Percentiles rank a stretch among this genome's conserved stretches.
These are phyloP conservation scores for Raphidocelis subcapitata DNA, from an alignment of 139 green algal species.

Conservation along the genomic window DNA sequence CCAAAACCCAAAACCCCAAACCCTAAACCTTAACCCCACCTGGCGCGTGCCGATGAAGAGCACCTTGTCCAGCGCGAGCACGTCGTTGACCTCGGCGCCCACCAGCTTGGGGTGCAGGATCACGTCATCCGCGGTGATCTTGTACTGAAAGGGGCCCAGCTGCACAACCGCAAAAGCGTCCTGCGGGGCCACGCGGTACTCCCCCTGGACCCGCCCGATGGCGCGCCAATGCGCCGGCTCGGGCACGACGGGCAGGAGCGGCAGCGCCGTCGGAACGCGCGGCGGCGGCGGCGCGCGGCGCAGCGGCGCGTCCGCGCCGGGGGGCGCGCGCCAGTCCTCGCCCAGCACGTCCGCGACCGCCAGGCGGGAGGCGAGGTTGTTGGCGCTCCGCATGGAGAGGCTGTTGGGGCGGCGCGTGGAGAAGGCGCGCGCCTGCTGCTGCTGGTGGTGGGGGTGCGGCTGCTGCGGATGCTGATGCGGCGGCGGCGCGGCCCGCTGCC, in stretches of 20 bases:
- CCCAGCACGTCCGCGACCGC: constrained; percentile 33
- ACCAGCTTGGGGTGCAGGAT: constrained; percentile 45
- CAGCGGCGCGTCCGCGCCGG: neutral
- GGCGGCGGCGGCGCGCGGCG: neutral
- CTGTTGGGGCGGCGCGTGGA: constrained; percentile 16
- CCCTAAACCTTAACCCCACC: no score
- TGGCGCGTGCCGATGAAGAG: constrained; percentile 33
- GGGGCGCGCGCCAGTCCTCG: constrained; percentile 2
- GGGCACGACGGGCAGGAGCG: constrained; percentile 28
- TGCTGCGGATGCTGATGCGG: no score
- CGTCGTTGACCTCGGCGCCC: constrained; percentile 41
- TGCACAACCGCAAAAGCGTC: constrained; percentile 42
- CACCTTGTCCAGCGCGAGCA: constrained; percentile 39
- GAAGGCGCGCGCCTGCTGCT: neutral
- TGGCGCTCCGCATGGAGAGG: constrained; percentile 34
- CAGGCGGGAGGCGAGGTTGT: constrained; percentile 34
- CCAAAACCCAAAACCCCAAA: no score
- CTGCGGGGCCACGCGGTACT: constrained; percentile 28
- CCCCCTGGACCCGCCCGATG: constrained; percentile 34
- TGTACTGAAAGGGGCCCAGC: constrained; percentile 42
- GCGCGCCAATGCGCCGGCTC: constrained; percentile 14
- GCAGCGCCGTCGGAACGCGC: constrained; percentile 9
- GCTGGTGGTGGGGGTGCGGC: neutral
- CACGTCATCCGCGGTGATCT: constrained; percentile 48
- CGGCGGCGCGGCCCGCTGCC: no score